These are phyloP conservation scores for Phialophora tarda DNA, from an alignment of 2,329 filamentous ascomycete genomes.

Conservation along the genomic window DNA sequence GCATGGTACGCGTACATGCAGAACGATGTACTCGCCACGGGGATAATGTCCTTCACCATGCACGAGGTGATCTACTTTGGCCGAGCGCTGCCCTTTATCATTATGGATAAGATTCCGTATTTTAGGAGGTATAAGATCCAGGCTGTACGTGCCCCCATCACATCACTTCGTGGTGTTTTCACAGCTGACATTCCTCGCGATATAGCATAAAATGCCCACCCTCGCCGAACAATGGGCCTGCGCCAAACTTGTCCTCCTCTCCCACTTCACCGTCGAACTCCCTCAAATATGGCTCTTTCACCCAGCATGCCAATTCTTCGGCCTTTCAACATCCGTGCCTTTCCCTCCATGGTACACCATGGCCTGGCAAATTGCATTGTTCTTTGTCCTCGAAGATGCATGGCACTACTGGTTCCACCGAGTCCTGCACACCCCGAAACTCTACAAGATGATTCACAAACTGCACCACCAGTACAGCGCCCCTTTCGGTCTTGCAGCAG, in stretches of 20 bases:
- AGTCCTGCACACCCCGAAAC: slow-evolving; percentile 86
- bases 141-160: slow-evolving; percentile 60
- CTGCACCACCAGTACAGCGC: slow-evolving; percentile 99
- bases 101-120: slow-evolving; percentile 84
- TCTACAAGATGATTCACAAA: slow-evolving; percentile 98
- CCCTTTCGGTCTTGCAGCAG: slow-evolving; percentile 92
- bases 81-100: slow-evolving; percentile 85
- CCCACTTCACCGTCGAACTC: slow-evolving; percentile 96
- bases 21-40: slow-evolving; percentile 94
- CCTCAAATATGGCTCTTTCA: slow-evolving; percentile 89
- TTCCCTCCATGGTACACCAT: slow-evolving; percentile 88
- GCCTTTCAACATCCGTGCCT: slow-evolving; percentile 83
- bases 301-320: slow-evolving; percentile 90
- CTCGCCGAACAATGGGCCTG: slow-evolving; percentile 92
- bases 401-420: slow-evolving; percentile 99
- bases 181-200: slow-evolving; percentile 32
- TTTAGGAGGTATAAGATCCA: slow-evolving; percentile 97
- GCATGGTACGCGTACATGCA: slow-evolving; percentile 98
- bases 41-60: slow-evolving; percentile 95
- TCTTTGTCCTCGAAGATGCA: slow-evolving; percentile 94
- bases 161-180: no score
- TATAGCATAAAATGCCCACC: slow-evolving; percentile 82
- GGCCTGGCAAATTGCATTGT: slow-evolving; percentile 85
- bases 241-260: slow-evolving; percentile 87
- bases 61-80: slow-evolving; percentile 97